Evolutionary conservation across 2,329 filamentous ascomycete species (phyloP).

Genomic region (Emergomyces orientalis): DNA sequence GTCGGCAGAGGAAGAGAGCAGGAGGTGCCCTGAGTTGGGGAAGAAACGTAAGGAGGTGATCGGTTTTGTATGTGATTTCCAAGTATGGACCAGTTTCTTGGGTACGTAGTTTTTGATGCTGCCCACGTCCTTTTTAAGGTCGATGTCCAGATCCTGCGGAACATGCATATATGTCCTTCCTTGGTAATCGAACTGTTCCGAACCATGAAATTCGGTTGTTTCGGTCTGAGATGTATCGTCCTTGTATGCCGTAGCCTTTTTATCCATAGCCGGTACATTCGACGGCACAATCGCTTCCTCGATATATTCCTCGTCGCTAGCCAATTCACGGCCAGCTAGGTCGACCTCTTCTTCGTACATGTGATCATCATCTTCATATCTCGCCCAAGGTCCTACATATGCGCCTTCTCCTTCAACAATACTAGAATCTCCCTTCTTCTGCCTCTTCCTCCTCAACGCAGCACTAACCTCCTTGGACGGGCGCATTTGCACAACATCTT

Average conservation of each 20-base stretch:
- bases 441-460: slow-evolving; percentile 60
- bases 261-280: slow-evolving; percentile 42
- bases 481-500: slow-evolving; percentile 45
- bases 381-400: slow-evolving; percentile 93
- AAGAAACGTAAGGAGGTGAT: slow-evolving; percentile 88
- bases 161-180: slow-evolving; percentile 97
- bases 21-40: slow-evolving; percentile 73
- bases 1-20: slow-evolving; percentile 85
- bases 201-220: slow-evolving; percentile 79
- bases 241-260: slow-evolving; percentile 43
- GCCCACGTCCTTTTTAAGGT: slow-evolving; percentile 70
- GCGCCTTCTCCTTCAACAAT: slow-evolving; percentile 78
- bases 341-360: slow-evolving; percentile 57
- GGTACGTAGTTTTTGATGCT: slow-evolving; percentile 84
- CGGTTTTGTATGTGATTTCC: slow-evolving; percentile 74
- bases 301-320: slow-evolving; percentile 69
- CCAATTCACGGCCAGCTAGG: slow-evolving; percentile 61
- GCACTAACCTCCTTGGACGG: slow-evolving; percentile 63
- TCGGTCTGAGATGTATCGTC: slow-evolving; percentile 57
- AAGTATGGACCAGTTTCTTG: slow-evolving; percentile 86
- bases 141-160: slow-evolving; percentile 79
- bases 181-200: slow-evolving; percentile 79
- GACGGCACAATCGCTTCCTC: slow-evolving; percentile 57
- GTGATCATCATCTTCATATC: slow-evolving; percentile 66
- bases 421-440: slow-evolving; percentile 73